Percentiles rank a stretch among this genome's conserved stretches.
These are phyloP conservation scores for Saccharomyces hybrid DNA, from an alignment of 1,139 yeast species.

Conservation along the genomic window DNA sequence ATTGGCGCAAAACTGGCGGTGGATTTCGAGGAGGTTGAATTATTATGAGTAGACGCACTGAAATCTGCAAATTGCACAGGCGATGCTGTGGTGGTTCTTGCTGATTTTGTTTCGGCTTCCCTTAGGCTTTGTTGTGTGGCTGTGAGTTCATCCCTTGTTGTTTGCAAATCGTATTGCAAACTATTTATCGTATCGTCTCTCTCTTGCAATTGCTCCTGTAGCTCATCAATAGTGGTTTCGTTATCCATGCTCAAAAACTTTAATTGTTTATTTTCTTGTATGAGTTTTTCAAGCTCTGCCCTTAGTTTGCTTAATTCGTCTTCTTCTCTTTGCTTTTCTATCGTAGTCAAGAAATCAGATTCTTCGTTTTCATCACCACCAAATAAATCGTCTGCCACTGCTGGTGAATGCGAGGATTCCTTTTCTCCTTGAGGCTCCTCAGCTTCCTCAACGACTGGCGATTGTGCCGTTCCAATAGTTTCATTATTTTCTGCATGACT, in stretches of 20 bases:
- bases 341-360: constrained; percentile 28
- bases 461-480: background rate
- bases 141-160: constrained; percentile 8
- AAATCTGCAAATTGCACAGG: constrained; percentile 14
- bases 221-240: constrained; percentile 36
- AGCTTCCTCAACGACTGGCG: background rate
- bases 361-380: constrained; percentile 8
- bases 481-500: background rate
- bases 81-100: constrained; percentile 15
- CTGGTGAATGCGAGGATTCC: background rate
- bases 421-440: background rate
- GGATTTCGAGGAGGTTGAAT: constrained; percentile 4
- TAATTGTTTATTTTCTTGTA: constrained; percentile 31
- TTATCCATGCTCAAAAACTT: constrained; percentile 44
- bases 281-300: constrained; percentile 27
- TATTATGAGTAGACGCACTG: background rate
- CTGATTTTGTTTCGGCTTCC: constrained; percentile 19
- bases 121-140: constrained; percentile 19
- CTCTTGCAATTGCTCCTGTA: constrained; percentile 30
- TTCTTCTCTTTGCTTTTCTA: constrained; percentile 26
- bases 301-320: constrained; percentile 25
- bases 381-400: constrained; percentile 2
- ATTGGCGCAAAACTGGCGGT: background rate
- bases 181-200: constrained; percentile 27
- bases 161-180: constrained; percentile 24